These are phyloP conservation scores for Arthroderma uncinatum DNA, from an alignment of 2,329 filamentous ascomycete genomes.

Conservation along the genomic window DNA sequence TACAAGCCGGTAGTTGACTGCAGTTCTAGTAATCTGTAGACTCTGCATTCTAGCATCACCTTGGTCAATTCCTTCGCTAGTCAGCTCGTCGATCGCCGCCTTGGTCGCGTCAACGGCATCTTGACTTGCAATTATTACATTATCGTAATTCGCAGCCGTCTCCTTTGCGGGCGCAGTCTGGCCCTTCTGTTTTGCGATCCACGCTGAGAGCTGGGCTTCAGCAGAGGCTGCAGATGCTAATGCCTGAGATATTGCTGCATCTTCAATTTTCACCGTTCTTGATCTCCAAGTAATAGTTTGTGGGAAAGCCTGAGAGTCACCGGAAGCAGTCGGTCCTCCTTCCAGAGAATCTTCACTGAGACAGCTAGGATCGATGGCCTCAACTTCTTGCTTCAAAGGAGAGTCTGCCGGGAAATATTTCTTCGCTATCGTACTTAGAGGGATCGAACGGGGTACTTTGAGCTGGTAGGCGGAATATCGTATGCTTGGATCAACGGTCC, in stretches of 20 bases:
- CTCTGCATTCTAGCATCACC: constrained; percentile 83
- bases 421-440: constrained; percentile 66
- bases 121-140: constrained; percentile 78
- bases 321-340: constrained; percentile 36
- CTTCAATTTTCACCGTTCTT: constrained; percentile 76
- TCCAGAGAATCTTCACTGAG: constrained; percentile 49
- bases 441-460: constrained; percentile 72
- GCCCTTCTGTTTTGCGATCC: constrained; percentile 34
- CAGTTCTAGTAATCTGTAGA: constrained; percentile 81
- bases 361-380: constrained; percentile 57
- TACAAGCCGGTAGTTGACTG: constrained; percentile 86
- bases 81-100: constrained; percentile 80
- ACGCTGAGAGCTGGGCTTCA: constrained; percentile 41
- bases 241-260: constrained; percentile 80
- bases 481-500: constrained; percentile 84
- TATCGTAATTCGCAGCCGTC: constrained; percentile 78
- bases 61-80: constrained; percentile 69
- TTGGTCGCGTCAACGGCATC: constrained; percentile 91
- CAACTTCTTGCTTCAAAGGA: constrained; percentile 54
- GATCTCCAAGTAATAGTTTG: constrained; percentile 76
- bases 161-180: constrained; percentile 42
- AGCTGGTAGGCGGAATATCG: constrained; percentile 90
- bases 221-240: constrained; percentile 56
- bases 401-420: constrained; percentile 60
- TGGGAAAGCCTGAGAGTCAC: constrained; percentile 44